Evolutionary conservation across 1,284 basidiomycete genomes (phyloP), one percentile per base, ranked within the genome.

Genomic region (Trichosporon ovoides): DNA sequence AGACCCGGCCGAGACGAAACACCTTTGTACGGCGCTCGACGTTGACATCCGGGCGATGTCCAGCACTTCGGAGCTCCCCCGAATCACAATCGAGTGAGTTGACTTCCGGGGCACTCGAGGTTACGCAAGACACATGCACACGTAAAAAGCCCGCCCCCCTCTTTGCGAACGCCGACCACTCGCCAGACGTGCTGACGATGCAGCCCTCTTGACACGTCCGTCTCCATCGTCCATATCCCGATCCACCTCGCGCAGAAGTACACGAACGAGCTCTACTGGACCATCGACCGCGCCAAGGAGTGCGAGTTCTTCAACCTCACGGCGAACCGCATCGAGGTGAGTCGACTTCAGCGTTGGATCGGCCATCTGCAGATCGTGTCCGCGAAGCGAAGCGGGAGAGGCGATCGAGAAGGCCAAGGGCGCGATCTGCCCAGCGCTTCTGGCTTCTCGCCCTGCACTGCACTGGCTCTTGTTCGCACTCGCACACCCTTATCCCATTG

Each of bases 261-360:
- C 48, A 51, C 67, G 7, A 69, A 68, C n/a, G 60, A 65, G 51
- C 56, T 75, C 33, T 74, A 71, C 60, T 74, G 73, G 71, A 72
- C 72, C 16, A 60, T 75, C 50, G 67, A 70, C 50, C 51, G 62
- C 7, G 71, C 70, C 5, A 20, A 37, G 14, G 55, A 34, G 7
- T 46, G 55, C 11, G 72, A 72, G 56, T 75, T 75, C 58, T 74
- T 73, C 68, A 75, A 74, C 56, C 55, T 73, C 52, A 75, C 73
- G 10, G 67, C 64, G 1, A 75, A 75, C 57, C 54, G 63, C 2
- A 64, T 75, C 59, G 73, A 75, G 65, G 73, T 73, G 53, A 57
- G 72, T 61, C 18, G 20, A 14, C 43, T 13, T 16, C n/a, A 5
- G 36, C 13, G 6, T 11, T 14, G 36, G 34, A 35, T 14, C 34